Evolutionary conservation across 1,284 basidiomycete species (phyloP), one percentile per base, ranked within the genome.

Genomic region (Pisolithus thermaeus): DNA sequence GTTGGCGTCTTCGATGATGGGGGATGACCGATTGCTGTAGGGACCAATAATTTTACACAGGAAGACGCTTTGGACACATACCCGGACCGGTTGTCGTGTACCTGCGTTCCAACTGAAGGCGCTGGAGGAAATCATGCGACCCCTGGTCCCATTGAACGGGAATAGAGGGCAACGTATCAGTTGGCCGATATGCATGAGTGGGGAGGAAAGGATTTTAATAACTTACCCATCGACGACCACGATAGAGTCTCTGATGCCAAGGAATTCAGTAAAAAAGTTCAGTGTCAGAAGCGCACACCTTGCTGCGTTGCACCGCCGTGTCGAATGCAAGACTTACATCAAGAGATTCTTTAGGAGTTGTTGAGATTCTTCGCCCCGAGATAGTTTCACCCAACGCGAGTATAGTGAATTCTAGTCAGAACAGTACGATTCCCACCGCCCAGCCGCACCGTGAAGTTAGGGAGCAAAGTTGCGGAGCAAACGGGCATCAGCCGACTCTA

Each of bases 291-390:
- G n/a, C 3, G 20, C 8, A 22, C 8, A 22, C 38, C n/a, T 28
- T 28, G 25, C 25, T 23, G 30, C 51, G 45, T 52, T 54, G 27
- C 37, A 30, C 41, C 18, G 20, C 12, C 16, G 6, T 3, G 5
- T 12, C 7, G 27, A 6, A 22, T 20, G 32, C 9, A 14, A 9
- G 11, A 37, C 64, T 55, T 28, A 64, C 64, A 64, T 64, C 52
- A 63, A 65, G 30, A 64, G 61, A 14, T 45, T 44, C 3, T 56
- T 35, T 3, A 64, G 62, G n/a, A 66, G 62, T 30, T 51, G 53
- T 52, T 42, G 52, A 6, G 59, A 53, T 38, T 66, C 62, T 1
- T 65, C 62, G 23, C 59, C 40, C 28, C 56, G 56, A 25, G 64
- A 64, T 1, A 64, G 8, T 23, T 62, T 63, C 45, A 56, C 49